Percentiles rank a stretch among this genome's conserved stretches.
These are phyloP conservation scores for Glycine soja DNA, from an alignment of 306 rosid species.

Conservation along the genomic window DNA sequence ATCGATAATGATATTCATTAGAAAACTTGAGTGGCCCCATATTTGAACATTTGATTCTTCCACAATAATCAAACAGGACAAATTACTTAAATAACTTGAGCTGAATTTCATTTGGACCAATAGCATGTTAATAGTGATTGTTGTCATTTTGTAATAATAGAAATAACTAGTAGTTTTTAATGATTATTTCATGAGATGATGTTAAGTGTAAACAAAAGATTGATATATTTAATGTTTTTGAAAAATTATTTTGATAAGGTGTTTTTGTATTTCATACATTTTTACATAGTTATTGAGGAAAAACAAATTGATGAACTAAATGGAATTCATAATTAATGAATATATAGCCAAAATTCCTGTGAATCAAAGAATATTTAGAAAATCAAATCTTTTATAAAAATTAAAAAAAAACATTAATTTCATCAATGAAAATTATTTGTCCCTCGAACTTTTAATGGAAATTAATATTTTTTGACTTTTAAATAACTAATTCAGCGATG, in stretches of 20 bases:
- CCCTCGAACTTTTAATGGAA: background rate
- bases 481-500: background rate
- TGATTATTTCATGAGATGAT: too few species aligned
- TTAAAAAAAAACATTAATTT: background rate
- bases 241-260: background rate
- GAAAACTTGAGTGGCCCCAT: too few species aligned
- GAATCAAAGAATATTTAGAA: background rate
- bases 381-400: background rate
- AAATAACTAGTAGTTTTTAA: too few species aligned
- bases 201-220: too few species aligned
- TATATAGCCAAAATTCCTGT: too few species aligned
- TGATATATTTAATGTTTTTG: background rate
- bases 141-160: too few species aligned
- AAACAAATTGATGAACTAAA: background rate
- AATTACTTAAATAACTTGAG: too few species aligned
- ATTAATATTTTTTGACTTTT: background rate
- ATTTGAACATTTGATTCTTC: too few species aligned
- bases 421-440: background rate
- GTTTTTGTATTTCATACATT: background rate
- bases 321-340: background rate
- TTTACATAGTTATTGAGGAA: background rate
- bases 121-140: too few species aligned
- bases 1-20: too few species aligned
- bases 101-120: too few species aligned
- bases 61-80: too few species aligned